phyloP scores from a whole-genome alignment of 345 rosid genomes.

The Durio zibethinus region DNA sequence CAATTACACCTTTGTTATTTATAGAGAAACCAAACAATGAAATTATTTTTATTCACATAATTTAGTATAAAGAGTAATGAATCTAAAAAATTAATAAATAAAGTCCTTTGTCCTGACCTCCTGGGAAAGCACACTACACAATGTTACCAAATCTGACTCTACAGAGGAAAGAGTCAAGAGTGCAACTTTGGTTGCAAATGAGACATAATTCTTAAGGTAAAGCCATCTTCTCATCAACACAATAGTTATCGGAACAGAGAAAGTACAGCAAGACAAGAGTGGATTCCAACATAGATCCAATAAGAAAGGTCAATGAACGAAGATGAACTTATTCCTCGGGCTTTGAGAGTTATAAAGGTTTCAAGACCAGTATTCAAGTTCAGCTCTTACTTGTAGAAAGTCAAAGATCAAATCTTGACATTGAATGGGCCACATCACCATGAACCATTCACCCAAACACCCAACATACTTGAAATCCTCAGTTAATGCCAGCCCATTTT shows the following conservation, averaged over 20 bases:
- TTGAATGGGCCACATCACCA: too few relatives aligned
- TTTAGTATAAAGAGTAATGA: neutral
- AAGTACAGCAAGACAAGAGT: neutral
- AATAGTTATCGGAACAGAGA: neutral
- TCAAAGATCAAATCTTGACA: neutral
- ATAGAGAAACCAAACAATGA: neutral
- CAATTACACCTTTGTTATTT: too few relatives aligned
- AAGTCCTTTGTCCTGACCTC: neutral
- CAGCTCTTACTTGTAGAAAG: neutral
- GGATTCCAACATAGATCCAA: neutral
- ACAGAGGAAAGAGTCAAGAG: neutral
- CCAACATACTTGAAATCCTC: neutral
- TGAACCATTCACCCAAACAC: neutral
- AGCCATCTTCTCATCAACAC: neutral
- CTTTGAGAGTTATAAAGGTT: neutral
- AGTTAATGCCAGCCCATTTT: conserved; percentile 51
- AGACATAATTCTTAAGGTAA: neutral
- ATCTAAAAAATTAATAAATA: neutral
- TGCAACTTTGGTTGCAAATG: neutral
- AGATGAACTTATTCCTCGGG: neutral
- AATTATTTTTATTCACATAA: neutral
- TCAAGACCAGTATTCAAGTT: neutral
- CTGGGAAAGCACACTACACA: neutral
- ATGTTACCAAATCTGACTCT: neutral
- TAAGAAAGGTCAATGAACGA: neutral